Evolutionary conservation across 768 basidiomycete species (phyloP), one percentile per base, ranked within the genome.

Genomic region (Lactarius sanguifluus): DNA sequence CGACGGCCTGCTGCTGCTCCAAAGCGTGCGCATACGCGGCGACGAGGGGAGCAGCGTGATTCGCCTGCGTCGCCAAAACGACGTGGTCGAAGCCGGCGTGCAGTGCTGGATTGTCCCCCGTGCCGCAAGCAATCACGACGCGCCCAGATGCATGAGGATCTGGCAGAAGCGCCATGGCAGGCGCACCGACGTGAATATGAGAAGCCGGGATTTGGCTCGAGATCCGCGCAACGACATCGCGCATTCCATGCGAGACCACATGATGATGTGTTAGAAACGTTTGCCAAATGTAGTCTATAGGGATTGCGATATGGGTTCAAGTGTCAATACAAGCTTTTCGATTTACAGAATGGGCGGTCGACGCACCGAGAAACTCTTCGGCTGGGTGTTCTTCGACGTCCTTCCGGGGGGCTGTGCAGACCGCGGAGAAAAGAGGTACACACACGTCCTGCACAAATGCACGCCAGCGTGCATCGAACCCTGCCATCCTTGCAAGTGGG

Each of bases 11-110:
- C 12, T n/a, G 55, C 43, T 56, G 28, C 2, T 78, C 75, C 2
- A 86, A 73, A 15, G 80, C 78, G 18, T 77, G 67, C 1, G 76
- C 73, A 68, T 85, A 87, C 0, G 79, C 79, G 1, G 76, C 73
- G 16, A 92, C 75, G 5, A 92, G 76, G 6, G 80, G 79, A 13
- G 79, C 75, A 13, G 88, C 89, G 32, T 84, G 82, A 57, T 83
- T 83, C 5, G 90, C 90, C 73, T 91, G 90, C 0, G 91, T 92
- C 6, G 88, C 90, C 59, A 92, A 80, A 5, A 92, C 77, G 64
- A 94, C 76, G 72, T 89, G 86, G 59, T 84, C 81, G 71, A 91
- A 91, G 8, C 85, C 86, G 6, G 70, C 43, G 69, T 79, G 75
- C 2, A 75, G 73, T 20, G 64, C 68, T 12, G 69, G 45, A 5